Conservation (phyloP, 2,329 filamentous ascomycete species). For the Kalmusia sp. region DNA sequence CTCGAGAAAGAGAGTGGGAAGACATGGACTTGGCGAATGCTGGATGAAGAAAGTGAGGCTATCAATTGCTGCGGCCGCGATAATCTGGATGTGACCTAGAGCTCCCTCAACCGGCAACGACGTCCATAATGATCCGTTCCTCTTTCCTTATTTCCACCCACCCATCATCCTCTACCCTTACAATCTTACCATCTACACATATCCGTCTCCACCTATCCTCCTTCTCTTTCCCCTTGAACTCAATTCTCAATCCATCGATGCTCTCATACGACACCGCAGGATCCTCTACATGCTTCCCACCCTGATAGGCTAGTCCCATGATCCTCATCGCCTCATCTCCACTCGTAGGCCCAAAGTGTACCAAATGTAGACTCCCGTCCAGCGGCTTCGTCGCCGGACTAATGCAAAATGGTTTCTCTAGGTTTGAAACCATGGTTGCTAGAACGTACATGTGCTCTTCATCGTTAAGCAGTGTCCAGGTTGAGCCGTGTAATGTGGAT, state of each 20-base stretch:
- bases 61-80: too few relatives aligned
- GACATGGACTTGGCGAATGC: constrained; percentile 23
- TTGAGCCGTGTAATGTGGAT: constrained; percentile 43
- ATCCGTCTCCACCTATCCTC: constrained; percentile 81
- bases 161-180: constrained; percentile 73
- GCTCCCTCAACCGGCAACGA: constrained; percentile 22
- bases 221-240: constrained; percentile 64
- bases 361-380: constrained; percentile 72
- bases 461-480: constrained; percentile 47
- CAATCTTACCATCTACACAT: constrained; percentile 91
- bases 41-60: too few relatives aligned
- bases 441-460: constrained; percentile 77
- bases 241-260: constrained; percentile 71
- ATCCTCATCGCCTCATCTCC: constrained; percentile 75
- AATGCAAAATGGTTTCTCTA: constrained; percentile 83
- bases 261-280: constrained; percentile 71
- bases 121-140: constrained; percentile 47
- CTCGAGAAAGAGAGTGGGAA: constrained; percentile 51
- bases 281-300: constrained; percentile 63
- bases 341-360: constrained; percentile 75
- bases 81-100: too few relatives aligned
- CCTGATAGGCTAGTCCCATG: constrained; percentile 70
- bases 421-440: constrained; percentile 76
- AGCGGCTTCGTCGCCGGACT: constrained; percentile 75
- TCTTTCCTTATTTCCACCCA: constrained; percentile 71